Conservation (phyloP, 768 basidiomycete genomes). For the Russula dissimulans region DNA sequence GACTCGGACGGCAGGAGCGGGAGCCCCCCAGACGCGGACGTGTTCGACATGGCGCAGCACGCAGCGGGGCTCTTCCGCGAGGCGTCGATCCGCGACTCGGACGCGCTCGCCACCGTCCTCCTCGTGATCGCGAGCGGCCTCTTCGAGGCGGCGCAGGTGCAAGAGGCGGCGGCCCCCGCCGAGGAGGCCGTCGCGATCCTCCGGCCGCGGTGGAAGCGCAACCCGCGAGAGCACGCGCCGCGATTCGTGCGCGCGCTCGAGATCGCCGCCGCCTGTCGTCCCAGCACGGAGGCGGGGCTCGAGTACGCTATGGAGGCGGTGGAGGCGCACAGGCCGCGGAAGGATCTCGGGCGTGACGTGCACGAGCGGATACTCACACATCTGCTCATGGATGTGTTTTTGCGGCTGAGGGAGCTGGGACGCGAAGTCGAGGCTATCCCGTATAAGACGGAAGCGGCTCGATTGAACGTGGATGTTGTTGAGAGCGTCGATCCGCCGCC, state of each 20-base stretch:
- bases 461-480: conserved; percentile 9
- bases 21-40: not conserved
- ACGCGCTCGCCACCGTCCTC: conserved; percentile 3
- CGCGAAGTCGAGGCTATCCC: conserved; percentile 14
- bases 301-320: conserved; percentile 10
- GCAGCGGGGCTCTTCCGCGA: conserved; percentile 10
- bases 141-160: not conserved
- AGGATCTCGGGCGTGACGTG: not conserved
- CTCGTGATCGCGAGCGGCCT: not conserved
- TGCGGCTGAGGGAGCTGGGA: conserved; percentile 1
- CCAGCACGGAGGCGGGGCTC: not conserved
- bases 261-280: not conserved
- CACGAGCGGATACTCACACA: conserved; percentile 1
- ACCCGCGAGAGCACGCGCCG: not conserved
- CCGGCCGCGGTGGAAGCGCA: not conserved
- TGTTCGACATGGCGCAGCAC: conserved; percentile 12
- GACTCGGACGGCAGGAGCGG: not conserved
- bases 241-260: conserved; percentile 5
- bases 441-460: conserved; percentile 14
- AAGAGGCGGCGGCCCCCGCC: not conserved
- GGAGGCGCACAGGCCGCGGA: conserved; percentile 7
- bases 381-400: conserved; percentile 13
- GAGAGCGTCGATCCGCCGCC: conserved; percentile 6
- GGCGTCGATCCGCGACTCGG: conserved; percentile 1
- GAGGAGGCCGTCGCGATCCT: conserved; percentile 5